Base-by-base conservation (phyloP, 208 protist genomes). In the Acanthamoeba polyphaga region DNA sequence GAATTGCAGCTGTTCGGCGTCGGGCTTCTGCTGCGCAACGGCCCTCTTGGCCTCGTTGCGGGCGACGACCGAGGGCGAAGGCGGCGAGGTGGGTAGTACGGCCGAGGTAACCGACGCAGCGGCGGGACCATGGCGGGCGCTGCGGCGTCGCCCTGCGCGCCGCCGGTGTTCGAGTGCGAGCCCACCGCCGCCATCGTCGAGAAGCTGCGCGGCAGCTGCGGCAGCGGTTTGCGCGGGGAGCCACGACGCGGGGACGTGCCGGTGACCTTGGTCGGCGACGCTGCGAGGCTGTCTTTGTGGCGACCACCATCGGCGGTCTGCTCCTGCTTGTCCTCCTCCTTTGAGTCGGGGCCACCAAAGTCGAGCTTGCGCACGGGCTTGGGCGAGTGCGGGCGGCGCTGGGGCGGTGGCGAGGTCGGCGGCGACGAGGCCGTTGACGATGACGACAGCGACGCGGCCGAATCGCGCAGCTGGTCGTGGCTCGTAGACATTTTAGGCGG, bases 221-320 rank as follows among this genome's bases (percentile, higher is more conserved):
- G 72, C 72, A 80, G 72, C 32, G 72, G 72, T 34, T 80, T 80
- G 29, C 72, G 72, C 13, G 72, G 72, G 22, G 72, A 80, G 38
- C 29, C 29, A 24, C 32, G 72, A 8, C 72, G 72, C 38, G 72
- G 72, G 19, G 72, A 80, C 10, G 72, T 80, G 72, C 22, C 15
- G 62, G 32, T 49, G 6, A 9, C 17, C 15, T 29, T 80, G 13
- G 29, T 49, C 5, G 72, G 72, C n/a, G 72, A 80, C 38, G 72
- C n/a, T 3, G 72, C 72, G 22, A 80, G 72, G 22, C 29, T 17
- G 27, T 80, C 38, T 3, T 12, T 7, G 32, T 49, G 29, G 27
- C 12, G 2, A n/a, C 32, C n/a, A 8, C 32, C n/a, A 19, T n/a
- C 62, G 9, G 8, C 62, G 62, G 62, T n/a, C 66, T 74, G 66